Conservation (phyloP, 352 stramenopile species). For the Globisporangium takayamanum region DNA sequence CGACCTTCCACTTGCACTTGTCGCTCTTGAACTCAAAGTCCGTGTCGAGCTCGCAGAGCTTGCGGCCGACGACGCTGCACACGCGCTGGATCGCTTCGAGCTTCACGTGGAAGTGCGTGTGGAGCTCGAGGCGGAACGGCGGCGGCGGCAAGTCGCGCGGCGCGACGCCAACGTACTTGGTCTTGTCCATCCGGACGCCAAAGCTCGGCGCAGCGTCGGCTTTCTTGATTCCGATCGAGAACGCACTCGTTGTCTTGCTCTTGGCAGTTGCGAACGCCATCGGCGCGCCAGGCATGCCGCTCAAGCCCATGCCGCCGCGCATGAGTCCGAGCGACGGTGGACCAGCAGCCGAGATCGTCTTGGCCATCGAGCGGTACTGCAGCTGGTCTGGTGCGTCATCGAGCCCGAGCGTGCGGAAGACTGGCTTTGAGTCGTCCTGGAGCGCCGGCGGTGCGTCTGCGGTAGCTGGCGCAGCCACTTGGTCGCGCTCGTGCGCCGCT, state of each 20-base stretch:
- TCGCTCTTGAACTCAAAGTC: constrained; percentile 80
- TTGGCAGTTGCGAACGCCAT: constrained; percentile 36
- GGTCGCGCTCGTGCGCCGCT: too few relatives aligned
- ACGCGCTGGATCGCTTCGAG: constrained; percentile 64
- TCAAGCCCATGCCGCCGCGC: constrained; percentile 17
- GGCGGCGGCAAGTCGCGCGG: constrained; percentile 62
- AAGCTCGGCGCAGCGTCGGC: constrained; percentile 31
- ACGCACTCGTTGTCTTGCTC: constrained; percentile 19
- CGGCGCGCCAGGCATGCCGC: constrained; percentile 24
- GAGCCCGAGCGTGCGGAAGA: constrained; percentile 30
- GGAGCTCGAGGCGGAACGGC: constrained; percentile 78
- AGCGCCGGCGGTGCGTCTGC: too few relatives aligned
- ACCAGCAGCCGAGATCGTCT: constrained; percentile 22
- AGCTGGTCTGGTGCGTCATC: constrained; percentile 33
- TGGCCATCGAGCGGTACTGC: constrained; percentile 50
- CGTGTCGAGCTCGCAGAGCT: constrained; percentile 79
- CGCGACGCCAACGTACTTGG: constrained; percentile 69
- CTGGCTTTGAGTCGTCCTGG: constrained; percentile 15
- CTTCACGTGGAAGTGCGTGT: constrained; percentile 88
- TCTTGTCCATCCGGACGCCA: constrained; percentile 54
- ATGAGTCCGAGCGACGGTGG: constrained; percentile 36
- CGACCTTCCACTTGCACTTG: constrained; percentile 88
- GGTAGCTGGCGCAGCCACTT: too few relatives aligned
- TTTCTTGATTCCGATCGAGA: constrained; percentile 21
- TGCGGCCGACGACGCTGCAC: constrained; percentile 69